These are phyloP conservation scores for Rhododendron griersonianum DNA, from an alignment of 148 eudicot genomes.

Conservation along the genomic window DNA sequence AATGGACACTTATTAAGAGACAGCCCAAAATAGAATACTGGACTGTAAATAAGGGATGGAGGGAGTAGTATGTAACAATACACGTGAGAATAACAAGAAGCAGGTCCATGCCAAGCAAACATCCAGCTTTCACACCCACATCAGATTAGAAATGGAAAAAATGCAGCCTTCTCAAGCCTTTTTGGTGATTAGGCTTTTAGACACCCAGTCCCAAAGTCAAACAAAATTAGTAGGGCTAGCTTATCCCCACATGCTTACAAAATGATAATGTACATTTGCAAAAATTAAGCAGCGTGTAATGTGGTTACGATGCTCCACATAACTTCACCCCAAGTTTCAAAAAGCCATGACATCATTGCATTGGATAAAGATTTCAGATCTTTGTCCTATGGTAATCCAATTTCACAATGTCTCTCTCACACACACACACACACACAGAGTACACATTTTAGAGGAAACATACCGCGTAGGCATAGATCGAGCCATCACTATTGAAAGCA, in stretches of 20 bases:
- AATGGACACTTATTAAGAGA: no score
- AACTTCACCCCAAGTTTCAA: slow-evolving; percentile 3
- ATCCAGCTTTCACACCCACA: not conserved
- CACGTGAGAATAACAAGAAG: not conserved
- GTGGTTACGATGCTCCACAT: not conserved
- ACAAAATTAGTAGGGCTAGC: not conserved
- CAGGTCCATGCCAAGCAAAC: not conserved
- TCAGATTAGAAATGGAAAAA: not conserved
- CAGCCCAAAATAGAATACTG: no score
- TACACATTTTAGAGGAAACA: slow-evolving; percentile 16
- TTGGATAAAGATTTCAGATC: not conserved
- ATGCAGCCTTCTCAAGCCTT: not conserved
- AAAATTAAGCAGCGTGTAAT: not conserved
- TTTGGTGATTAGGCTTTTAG: not conserved
- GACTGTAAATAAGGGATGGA: no score
- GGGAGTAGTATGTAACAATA: not conserved
- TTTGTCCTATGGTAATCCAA: not conserved
- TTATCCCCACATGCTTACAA: not conserved
- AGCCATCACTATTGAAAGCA: slow-evolving; percentile 85
- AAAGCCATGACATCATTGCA: not conserved
- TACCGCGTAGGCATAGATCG: slow-evolving; percentile 84
- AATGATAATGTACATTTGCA: no score
- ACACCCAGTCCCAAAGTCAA: not conserved
- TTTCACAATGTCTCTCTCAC: not conserved
- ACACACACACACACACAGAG: not conserved